phyloP scores from a whole-genome alignment of 2,329 filamentous ascomycete species.

The Stagonosporopsis cucurbitacearum region DNA sequence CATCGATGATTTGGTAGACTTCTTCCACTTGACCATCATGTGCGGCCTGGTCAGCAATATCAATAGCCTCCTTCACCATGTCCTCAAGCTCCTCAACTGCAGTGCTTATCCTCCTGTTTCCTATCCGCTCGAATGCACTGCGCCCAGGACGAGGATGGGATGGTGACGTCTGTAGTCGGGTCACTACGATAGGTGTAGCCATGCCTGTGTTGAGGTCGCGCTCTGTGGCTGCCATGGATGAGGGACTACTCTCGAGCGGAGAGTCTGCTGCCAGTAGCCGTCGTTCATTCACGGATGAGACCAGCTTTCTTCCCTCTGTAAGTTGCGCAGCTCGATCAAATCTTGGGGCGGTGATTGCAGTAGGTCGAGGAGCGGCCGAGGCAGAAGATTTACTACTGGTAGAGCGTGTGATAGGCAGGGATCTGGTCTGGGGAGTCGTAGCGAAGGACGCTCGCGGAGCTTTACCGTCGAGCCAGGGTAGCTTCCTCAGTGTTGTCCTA shows the following conservation, averaged over 20 bases:
- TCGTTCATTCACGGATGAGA: slow-evolving; percentile 10
- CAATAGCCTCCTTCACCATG: slow-evolving; percentile 52
- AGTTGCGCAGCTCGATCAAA: neutral
- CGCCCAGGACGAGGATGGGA: slow-evolving; percentile 30
- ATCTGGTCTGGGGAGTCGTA: neutral
- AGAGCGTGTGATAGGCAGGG: slow-evolving; percentile 3
- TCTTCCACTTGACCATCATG: slow-evolving; percentile 45
- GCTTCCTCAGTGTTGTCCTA: slow-evolving; percentile 24
- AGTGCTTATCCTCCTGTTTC: slow-evolving; percentile 31
- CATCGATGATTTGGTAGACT: slow-evolving; percentile 50
- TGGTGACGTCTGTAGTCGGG: slow-evolving; percentile 30
- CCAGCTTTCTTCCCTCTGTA: slow-evolving; percentile 13
- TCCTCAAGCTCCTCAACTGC: slow-evolving; percentile 51
- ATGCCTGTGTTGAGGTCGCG: slow-evolving; percentile 16
- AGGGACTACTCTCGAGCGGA: slow-evolving; percentile 24
- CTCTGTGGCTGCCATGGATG: slow-evolving; percentile 20
- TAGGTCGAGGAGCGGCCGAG: slow-evolving; percentile 1
- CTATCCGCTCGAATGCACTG: slow-evolving; percentile 27
- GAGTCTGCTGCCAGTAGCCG: slow-evolving; percentile 15
- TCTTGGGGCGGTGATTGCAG: neutral
- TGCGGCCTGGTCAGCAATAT: slow-evolving; percentile 45
- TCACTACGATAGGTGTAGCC: slow-evolving; percentile 18
- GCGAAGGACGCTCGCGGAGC: slow-evolving; percentile 4
- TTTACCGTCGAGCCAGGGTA: slow-evolving; percentile 44
- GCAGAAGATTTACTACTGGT: slow-evolving; percentile 9